Percentiles rank a stretch among this genome's conserved stretches.
These are phyloP conservation scores for Aspergillus hortae DNA, from an alignment of 2,329 filamentous ascomycete species.

Conservation along the genomic window DNA sequence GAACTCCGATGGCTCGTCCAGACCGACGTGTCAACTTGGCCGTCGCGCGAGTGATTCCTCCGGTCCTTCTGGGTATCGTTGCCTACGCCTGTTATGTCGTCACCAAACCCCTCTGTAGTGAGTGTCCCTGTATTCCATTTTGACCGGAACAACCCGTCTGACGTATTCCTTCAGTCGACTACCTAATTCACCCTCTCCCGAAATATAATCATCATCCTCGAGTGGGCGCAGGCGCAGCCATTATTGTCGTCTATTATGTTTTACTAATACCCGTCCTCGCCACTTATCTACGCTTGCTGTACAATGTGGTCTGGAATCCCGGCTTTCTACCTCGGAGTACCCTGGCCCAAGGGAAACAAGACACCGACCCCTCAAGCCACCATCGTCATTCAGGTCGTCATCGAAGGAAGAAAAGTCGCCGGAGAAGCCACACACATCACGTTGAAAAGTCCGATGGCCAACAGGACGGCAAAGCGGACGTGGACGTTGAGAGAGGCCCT, in stretches of 20 bases:
- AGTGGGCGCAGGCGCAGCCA: conserved; percentile 60
- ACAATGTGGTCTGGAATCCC: conserved; percentile 65
- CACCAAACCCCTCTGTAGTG: conserved; percentile 65
- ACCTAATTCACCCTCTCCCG: conserved; percentile 57
- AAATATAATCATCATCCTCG: conserved; percentile 39
- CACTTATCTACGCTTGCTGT: conserved; percentile 69
- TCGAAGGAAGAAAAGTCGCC: conserved; percentile 19
- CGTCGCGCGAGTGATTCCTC: conserved; percentile 65
- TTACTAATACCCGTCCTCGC: conserved; percentile 64
- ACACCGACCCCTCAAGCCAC: conserved; percentile 15
- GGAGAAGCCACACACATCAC: neutral
- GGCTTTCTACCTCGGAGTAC: conserved; percentile 69
- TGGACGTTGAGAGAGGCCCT: conserved; percentile 27
- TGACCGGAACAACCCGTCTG: neutral
- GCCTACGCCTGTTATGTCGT: conserved; percentile 70
- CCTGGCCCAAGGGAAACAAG: conserved; percentile 28
- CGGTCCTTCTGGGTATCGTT: conserved; percentile 63
- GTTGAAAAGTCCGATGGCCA: neutral
- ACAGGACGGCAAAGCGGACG: conserved; percentile 17
- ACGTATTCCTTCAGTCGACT: conserved; percentile 57
- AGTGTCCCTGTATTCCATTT: conserved; percentile 29
- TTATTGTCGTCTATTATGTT: conserved; percentile 70
- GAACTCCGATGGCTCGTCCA: conserved; percentile 29
- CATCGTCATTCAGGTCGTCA: conserved; percentile 14
- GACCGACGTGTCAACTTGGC: conserved; percentile 52